Evolutionary conservation across 768 basidiomycete genomes (phyloP).

Genomic region (Serendipita sp.): DNA sequence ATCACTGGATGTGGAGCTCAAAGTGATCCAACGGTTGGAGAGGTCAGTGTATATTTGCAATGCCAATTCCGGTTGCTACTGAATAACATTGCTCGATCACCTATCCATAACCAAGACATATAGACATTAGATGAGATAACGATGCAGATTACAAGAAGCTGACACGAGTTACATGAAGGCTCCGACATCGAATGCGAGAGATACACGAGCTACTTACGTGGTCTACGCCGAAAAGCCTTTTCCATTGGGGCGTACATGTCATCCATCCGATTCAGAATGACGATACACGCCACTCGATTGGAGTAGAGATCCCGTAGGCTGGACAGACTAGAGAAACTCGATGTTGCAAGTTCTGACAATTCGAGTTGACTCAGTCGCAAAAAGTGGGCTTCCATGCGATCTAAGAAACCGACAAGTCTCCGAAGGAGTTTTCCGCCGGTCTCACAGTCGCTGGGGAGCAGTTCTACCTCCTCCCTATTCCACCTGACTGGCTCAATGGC

Average conservation of each 20-base stretch:
- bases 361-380: not conserved
- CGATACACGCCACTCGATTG: not conserved
- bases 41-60: no score
- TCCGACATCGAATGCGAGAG: not conserved
- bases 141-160: not conserved
- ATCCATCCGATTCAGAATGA: not conserved
- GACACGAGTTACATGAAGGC: not conserved
- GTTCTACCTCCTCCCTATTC: not conserved
- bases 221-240: not conserved
- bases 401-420: not conserved
- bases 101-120: no score
- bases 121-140: not conserved
- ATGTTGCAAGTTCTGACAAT: not conserved
- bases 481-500: not conserved
- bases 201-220: not conserved
- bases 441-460: not conserved
- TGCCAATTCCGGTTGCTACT: no score
- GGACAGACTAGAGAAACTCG: not conserved
- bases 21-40: no score
- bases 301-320: not conserved
- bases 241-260: not conserved
- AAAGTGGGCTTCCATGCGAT: not conserved
- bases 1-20: no score
- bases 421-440: not conserved
- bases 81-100: no score